Evolutionary conservation across 352 stramenopile genomes (phyloP).

Genomic region (Pythium coloratum): DNA sequence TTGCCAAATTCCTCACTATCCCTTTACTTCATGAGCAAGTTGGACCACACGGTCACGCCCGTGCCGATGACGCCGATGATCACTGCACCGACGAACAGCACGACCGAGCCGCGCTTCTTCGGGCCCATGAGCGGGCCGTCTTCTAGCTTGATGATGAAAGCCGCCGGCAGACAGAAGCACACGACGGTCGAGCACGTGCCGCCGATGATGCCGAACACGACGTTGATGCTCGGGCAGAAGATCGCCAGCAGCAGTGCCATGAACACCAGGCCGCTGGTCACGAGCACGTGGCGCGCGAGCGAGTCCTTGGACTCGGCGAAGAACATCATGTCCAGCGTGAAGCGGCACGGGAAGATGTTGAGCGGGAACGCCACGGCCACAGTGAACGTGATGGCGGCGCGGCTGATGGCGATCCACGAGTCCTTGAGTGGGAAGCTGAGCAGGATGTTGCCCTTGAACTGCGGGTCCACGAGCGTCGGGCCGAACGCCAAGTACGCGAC

Average conservation of each 20-base stretch:
- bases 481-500: constrained; percentile 83
- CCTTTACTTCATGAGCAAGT: constrained; percentile 25
- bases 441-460: constrained; percentile 84
- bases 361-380: constrained; percentile 82
- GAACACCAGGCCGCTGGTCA: constrained; percentile 64
- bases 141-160: constrained; percentile 86
- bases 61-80: constrained; percentile 73
- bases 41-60: constrained; percentile 76
- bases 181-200: constrained; percentile 82
- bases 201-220: constrained; percentile 86
- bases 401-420: constrained; percentile 75
- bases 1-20: neutral
- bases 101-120: constrained; percentile 74
- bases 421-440: constrained; percentile 78
- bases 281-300: constrained; percentile 54
- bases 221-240: constrained; percentile 85
- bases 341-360: constrained; percentile 87
- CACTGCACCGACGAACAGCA: constrained; percentile 69
- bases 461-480: constrained; percentile 50
- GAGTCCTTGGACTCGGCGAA: constrained; percentile 79
- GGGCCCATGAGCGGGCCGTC: constrained; percentile 61
- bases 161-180: constrained; percentile 81
- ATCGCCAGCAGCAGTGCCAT: constrained; percentile 74
- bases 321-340: constrained; percentile 90
- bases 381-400: constrained; percentile 86